Conservation (phyloP, 768 basidiomycete species). For the Leccinum barrowsii region DNA sequence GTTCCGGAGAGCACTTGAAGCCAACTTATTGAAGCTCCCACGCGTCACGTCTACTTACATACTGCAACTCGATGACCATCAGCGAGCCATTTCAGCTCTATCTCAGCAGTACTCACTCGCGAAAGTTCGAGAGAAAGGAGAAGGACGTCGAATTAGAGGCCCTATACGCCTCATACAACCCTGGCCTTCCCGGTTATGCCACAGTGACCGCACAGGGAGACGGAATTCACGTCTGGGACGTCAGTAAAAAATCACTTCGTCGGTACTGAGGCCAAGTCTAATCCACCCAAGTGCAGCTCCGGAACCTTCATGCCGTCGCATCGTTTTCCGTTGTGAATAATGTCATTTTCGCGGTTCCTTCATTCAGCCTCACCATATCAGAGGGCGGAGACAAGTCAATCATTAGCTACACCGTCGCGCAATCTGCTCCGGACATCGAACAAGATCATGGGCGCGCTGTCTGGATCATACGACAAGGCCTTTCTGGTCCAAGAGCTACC, state of each 20-base stretch:
- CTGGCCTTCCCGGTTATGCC: slow-evolving; percentile 48
- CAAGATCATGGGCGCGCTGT: slow-evolving; percentile 48
- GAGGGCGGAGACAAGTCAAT: slow-evolving; percentile 36
- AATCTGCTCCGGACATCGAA: slow-evolving; percentile 43
- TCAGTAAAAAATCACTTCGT: slow-evolving; percentile 32
- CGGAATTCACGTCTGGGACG: slow-evolving; percentile 73
- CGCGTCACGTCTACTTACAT: slow-evolving; percentile 6
- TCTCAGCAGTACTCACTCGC: slow-evolving; percentile 19
- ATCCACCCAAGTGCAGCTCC: slow-evolving; percentile 41
- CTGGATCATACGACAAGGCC: slow-evolving; percentile 59
- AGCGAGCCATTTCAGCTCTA: slow-evolving; percentile 32
- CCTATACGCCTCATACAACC: slow-evolving; percentile 17
- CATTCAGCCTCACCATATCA: slow-evolving; percentile 41
- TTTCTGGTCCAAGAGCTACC: slow-evolving; percentile 33
- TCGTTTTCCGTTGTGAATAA: slow-evolving; percentile 72
- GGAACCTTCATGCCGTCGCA: slow-evolving; percentile 59
- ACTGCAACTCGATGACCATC: slow-evolving; percentile 22
- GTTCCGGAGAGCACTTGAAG: not conserved
- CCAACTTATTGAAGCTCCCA: slow-evolving; percentile 19
- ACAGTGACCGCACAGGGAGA: slow-evolving; percentile 70
- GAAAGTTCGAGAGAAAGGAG: not conserved
- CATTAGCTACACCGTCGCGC: slow-evolving; percentile 55
- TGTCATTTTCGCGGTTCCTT: slow-evolving; percentile 56
- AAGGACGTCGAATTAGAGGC: slow-evolving; percentile 1
- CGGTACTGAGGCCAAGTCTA: slow-evolving; percentile 2